Conservation (phyloP, 305 asterid species). For the Fraxinus velutina region DNA sequence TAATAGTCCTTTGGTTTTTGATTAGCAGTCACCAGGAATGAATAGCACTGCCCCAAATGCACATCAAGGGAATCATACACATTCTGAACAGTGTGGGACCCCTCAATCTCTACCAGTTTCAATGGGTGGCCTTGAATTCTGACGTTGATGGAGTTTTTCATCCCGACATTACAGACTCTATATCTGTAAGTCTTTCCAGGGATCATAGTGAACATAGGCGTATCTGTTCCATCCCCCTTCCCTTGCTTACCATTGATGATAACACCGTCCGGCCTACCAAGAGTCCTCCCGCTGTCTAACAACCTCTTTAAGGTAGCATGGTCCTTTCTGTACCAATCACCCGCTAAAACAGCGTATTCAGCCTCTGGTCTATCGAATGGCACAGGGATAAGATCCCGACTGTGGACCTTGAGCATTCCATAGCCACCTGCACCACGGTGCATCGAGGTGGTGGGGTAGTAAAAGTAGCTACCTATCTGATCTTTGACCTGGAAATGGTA, state of each 20-base stretch:
- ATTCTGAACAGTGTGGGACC: constrained; percentile 62
- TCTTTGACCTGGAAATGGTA: constrained; percentile 56
- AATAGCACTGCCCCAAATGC: constrained; percentile 59
- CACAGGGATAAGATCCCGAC: constrained; percentile 49
- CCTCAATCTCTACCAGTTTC: constrained; percentile 63
- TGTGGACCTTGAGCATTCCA: constrained; percentile 41
- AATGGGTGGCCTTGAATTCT: constrained; percentile 54
- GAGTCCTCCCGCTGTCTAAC: constrained; percentile 43
- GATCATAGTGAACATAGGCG: constrained; percentile 38
- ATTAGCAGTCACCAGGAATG: constrained; percentile 50
- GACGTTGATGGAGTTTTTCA: constrained; percentile 54
- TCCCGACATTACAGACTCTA: constrained; percentile 63
- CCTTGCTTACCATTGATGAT: constrained; percentile 57
- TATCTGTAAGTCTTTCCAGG: constrained; percentile 52
- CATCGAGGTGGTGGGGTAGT: constrained; percentile 48
- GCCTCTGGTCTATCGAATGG: constrained; percentile 45
- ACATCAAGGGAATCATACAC: constrained; percentile 56
- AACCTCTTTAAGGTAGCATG: constrained; percentile 22
- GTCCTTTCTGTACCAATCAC: constrained; percentile 46
- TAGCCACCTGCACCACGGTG: constrained; percentile 51
- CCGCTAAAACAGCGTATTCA: constrained; percentile 35
- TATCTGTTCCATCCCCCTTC: constrained; percentile 31
- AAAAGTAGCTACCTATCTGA: constrained; percentile 52
- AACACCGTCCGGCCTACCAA: constrained; percentile 48
- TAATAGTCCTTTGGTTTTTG: constrained; percentile 50